phyloP scores from a whole-genome alignment of 2,329 filamentous ascomycete species.

The Podosphaera fusca region DNA sequence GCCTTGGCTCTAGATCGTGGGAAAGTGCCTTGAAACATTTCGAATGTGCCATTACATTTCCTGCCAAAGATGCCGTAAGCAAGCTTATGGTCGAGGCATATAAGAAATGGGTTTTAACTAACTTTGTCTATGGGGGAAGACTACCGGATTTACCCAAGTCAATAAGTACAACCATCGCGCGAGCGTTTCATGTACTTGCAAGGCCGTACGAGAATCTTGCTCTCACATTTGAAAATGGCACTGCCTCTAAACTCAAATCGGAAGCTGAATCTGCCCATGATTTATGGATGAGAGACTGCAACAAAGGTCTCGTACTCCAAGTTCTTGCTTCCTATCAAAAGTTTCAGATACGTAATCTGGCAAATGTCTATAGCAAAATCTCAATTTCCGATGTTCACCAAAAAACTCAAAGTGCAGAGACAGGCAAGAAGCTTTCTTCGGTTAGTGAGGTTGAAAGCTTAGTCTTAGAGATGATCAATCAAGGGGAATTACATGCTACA shows the following conservation, averaged over 20 bases:
- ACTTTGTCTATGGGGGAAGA: constrained; percentile 46
- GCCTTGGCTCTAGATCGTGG: constrained; percentile 39
- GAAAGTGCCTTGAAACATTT: constrained; percentile 35
- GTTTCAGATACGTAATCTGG: constrained; percentile 52
- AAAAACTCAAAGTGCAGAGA: constrained; percentile 30
- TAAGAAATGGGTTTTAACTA: constrained; percentile 71
- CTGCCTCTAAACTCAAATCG: constrained; percentile 34
- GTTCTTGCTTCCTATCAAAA: constrained; percentile 49
- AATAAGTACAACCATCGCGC: constrained; percentile 28
- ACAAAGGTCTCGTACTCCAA: constrained; percentile 44
- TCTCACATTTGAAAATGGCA: constrained; percentile 37
- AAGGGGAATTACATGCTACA: constrained; percentile 27
- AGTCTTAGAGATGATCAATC: constrained; percentile 30
- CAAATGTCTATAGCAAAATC: constrained; percentile 43
- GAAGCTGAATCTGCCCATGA: constrained; percentile 36
- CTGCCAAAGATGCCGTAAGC: constrained; percentile 38
- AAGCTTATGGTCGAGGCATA: constrained; percentile 73
- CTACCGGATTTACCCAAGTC: constrained; percentile 30
- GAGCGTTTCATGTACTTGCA: constrained; percentile 31
- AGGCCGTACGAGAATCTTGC: constrained; percentile 52
- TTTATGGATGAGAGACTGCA: constrained; percentile 50
- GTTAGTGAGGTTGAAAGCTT: constrained; percentile 24
- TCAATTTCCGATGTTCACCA: constrained; percentile 28
- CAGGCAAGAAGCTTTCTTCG: constrained; percentile 20
- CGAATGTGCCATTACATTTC: constrained; percentile 42